Percentiles rank a stretch among this genome's conserved stretches.
Conservation (phyloP, 2,329 filamentous ascomycete genomes). For the Dactylonectria estremocensis region DNA sequence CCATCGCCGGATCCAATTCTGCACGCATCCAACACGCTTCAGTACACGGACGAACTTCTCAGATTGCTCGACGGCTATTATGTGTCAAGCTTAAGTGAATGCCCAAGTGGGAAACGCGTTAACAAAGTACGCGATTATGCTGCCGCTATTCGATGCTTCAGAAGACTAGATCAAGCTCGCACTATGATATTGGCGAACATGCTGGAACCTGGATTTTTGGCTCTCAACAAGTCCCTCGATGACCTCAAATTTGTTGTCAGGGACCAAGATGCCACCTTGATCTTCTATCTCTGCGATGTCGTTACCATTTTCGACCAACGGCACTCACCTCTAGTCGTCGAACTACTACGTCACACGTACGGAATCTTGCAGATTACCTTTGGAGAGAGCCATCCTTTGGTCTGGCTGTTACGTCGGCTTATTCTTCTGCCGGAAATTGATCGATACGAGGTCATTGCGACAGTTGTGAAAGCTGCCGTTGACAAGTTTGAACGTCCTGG, state of each 20-base stretch:
- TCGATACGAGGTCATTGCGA: neutral
- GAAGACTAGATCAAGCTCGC: neutral
- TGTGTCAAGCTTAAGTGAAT: neutral
- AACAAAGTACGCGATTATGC: too few relatives aligned
- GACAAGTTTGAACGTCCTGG: neutral
- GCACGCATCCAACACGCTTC: neutral
- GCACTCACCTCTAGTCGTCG: neutral
- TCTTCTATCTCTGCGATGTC: conserved; percentile 11
- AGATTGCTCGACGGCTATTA: conserved; percentile 2
- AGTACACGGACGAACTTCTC: neutral
- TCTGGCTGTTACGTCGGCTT: neutral
- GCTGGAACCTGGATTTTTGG: conserved; percentile 1
- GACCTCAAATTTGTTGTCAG: neutral
- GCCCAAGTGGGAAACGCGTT: neutral
- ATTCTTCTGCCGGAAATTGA: neutral
- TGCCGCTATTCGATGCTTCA: neutral
- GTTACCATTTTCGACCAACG: neutral
- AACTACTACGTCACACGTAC: conserved; percentile 6
- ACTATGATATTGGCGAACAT: neutral
- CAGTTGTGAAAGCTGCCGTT: neutral
- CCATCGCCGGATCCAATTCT: neutral
- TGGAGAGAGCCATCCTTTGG: neutral
- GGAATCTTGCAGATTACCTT: neutral
- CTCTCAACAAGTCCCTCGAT: conserved; percentile 2
- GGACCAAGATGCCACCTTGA: neutral